Evolutionary conservation across 805 yeast genomes (phyloP).

Genomic region (Ogataea glucozyma): DNA sequence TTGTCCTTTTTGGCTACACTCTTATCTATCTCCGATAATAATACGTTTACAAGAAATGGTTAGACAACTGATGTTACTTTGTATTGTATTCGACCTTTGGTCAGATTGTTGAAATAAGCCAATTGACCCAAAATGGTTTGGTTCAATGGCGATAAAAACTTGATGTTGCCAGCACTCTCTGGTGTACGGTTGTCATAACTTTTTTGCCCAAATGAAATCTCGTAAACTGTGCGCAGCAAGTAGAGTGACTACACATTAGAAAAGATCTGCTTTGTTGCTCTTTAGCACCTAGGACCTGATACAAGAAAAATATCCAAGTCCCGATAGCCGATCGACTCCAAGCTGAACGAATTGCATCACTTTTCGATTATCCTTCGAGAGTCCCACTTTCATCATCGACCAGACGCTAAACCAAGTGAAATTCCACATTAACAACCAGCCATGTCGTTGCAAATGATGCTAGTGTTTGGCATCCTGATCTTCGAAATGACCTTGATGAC

Average conservation of each 20-base stretch:
- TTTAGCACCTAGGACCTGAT: too few relatives aligned
- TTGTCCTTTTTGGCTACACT: background rate
- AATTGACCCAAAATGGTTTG: background rate
- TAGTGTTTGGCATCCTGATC: constrained; percentile 43
- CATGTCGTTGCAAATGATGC: constrained; percentile 36
- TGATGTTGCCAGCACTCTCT: background rate
- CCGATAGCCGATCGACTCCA: too few relatives aligned
- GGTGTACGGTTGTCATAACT: constrained; percentile 2
- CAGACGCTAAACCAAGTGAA: too few relatives aligned
- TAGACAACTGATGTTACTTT: too few relatives aligned
- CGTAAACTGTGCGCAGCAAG: constrained; percentile 6
- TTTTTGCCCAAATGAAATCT: background rate
- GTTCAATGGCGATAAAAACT: too few relatives aligned
- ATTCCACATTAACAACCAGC: background rate
- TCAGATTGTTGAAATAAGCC: background rate
- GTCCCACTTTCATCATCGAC: too few relatives aligned
- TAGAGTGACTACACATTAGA: too few relatives aligned
- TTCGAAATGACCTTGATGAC: constrained; percentile 46
- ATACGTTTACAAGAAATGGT: background rate
- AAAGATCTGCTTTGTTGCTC: background rate
- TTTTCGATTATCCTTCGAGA: too few relatives aligned
- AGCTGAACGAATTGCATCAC: too few relatives aligned
- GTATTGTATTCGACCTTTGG: too few relatives aligned
- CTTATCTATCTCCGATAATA: background rate
- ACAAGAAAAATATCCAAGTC: too few relatives aligned